phyloP scores from a whole-genome alignment of 768 basidiomycete genomes.

The Suillus occidentalis region DNA sequence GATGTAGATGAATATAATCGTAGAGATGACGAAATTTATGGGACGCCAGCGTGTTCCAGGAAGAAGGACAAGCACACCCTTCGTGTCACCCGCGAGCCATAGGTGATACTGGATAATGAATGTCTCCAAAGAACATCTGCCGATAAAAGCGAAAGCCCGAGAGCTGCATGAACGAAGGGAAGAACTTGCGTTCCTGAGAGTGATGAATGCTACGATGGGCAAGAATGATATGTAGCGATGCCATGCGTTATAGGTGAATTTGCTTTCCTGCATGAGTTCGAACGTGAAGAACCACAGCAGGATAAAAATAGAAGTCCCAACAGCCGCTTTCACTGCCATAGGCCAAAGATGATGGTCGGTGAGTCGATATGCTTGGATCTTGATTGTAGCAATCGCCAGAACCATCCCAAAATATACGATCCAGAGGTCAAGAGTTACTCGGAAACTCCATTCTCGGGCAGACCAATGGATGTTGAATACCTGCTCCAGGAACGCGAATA shows the following conservation, averaged over 20 bases:
- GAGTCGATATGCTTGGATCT: slow-evolving; percentile 70
- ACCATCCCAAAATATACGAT: slow-evolving; percentile 90
- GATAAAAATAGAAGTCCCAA: slow-evolving; percentile 50
- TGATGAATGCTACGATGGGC: slow-evolving; percentile 74
- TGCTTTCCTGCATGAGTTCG: slow-evolving; percentile 72
- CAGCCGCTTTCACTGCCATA: slow-evolving; percentile 44
- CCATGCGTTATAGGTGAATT: slow-evolving; percentile 84
- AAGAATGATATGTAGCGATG: slow-evolving; percentile 82
- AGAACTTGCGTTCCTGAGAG: slow-evolving; percentile 74
- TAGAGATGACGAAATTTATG: slow-evolving; percentile 77
- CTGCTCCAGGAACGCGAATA: slow-evolving; percentile 64
- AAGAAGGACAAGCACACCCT: slow-evolving; percentile 76
- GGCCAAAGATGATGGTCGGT: slow-evolving; percentile 71
- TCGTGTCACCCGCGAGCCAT: slow-evolving; percentile 84
- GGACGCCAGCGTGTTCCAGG: slow-evolving; percentile 73
- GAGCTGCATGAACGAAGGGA: slow-evolving; percentile 71
- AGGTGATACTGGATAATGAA: slow-evolving; percentile 90
- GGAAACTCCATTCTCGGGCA: slow-evolving; percentile 84
- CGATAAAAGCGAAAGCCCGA: slow-evolving; percentile 74
- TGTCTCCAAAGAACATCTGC: slow-evolving; percentile 85
- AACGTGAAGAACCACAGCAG: slow-evolving; percentile 82
- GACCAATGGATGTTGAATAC: slow-evolving; percentile 82
- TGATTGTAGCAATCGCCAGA: slow-evolving; percentile 68
- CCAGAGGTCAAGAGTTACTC: slow-evolving; percentile 85
- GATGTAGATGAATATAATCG: slow-evolving; percentile 77